phyloP scores from a whole-genome alignment of 2,329 filamentous ascomycete genomes.

The Cordyceps sp. region DNA sequence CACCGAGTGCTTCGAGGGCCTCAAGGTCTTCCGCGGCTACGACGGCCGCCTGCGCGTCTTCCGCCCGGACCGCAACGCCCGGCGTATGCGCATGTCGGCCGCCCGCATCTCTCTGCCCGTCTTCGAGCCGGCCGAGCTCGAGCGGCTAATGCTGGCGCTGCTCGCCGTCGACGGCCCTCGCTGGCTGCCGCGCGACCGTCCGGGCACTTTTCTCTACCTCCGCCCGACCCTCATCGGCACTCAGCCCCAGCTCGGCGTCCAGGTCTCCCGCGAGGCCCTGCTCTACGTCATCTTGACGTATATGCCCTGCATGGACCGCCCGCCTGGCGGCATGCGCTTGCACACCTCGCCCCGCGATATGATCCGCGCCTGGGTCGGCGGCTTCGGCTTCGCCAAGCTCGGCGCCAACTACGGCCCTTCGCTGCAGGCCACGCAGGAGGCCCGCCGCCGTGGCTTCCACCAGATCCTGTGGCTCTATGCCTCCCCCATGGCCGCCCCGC shows the following conservation, averaged over 20 bases:
- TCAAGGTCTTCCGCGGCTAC: slow-evolving; percentile 65
- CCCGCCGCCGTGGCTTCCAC: slow-evolving; percentile 55
- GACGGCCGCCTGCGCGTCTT: slow-evolving; percentile 63
- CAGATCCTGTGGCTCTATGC: slow-evolving; percentile 88
- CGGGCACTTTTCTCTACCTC: slow-evolving; percentile 65
- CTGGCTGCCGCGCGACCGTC: slow-evolving; percentile 58
- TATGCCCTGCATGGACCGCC: slow-evolving; percentile 39
- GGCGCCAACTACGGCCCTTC: slow-evolving; percentile 87
- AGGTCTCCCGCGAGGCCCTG: slow-evolving; percentile 65
- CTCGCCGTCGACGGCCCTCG: slow-evolving; percentile 57
- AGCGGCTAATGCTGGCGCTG: slow-evolving; percentile 57
- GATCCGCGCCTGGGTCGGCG: slow-evolving; percentile 83
- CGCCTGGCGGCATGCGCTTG: slow-evolving; percentile 47
- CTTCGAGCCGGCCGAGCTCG: slow-evolving; percentile 54
- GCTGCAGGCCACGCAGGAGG: slow-evolving; percentile 62
- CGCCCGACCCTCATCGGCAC: slow-evolving; percentile 79
- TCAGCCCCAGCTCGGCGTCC: slow-evolving; percentile 64
- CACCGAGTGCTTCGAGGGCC: slow-evolving; percentile 78
- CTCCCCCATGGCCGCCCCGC: background rate
- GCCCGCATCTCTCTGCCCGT: slow-evolving; percentile 56
- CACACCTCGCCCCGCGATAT: slow-evolving; percentile 68
- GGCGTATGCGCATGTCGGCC: slow-evolving; percentile 43
- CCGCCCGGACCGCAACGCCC: slow-evolving; percentile 57
- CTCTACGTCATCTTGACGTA: slow-evolving; percentile 65
- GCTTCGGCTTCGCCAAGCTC: slow-evolving; percentile 83